Conservation (phyloP, 1,284 basidiomycete species). For the Trametes sp. region DNA sequence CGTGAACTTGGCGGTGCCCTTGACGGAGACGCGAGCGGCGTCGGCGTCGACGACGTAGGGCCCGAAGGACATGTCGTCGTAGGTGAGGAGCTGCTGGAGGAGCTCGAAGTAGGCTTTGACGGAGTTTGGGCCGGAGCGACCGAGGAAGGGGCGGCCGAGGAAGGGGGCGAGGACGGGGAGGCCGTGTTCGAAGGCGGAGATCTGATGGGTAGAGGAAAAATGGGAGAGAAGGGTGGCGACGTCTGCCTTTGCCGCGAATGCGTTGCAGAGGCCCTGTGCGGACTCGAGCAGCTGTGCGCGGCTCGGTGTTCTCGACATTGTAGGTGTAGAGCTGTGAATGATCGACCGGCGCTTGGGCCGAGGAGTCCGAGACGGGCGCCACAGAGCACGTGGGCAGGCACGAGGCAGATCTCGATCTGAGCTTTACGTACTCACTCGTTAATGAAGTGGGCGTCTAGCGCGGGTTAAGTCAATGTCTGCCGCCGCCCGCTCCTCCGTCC, state of each 20-base stretch:
- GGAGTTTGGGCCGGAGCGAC: constrained; percentile 44
- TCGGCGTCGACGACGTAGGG: constrained; percentile 53
- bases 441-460: constrained; percentile 26
- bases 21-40: constrained; percentile 57
- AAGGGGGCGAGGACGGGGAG: constrained; percentile 62
- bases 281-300: constrained; percentile 49
- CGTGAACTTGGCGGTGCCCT: constrained; percentile 61
- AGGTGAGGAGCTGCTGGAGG: constrained; percentile 53
- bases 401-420: constrained; percentile 23
- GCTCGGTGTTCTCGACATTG: constrained; percentile 16
- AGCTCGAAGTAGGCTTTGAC: constrained; percentile 58
- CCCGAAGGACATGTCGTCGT: constrained; percentile 51
- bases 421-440: constrained; percentile 26
- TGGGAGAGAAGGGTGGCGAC: constrained; percentile 53
- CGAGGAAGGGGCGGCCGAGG: constrained; percentile 58
- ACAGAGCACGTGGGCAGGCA: constrained; percentile 15
- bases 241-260: constrained; percentile 55
- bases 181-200: constrained; percentile 64
- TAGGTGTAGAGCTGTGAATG: not conserved
- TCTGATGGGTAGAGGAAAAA: constrained; percentile 57
- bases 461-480: constrained; percentile 7
- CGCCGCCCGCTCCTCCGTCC: constrained; percentile 8
- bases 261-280: constrained; percentile 58
- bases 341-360: not conserved
- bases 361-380: not conserved